phyloP scores from a whole-genome alignment of 257 asterid species.

The Coffea eugenioides region DNA sequence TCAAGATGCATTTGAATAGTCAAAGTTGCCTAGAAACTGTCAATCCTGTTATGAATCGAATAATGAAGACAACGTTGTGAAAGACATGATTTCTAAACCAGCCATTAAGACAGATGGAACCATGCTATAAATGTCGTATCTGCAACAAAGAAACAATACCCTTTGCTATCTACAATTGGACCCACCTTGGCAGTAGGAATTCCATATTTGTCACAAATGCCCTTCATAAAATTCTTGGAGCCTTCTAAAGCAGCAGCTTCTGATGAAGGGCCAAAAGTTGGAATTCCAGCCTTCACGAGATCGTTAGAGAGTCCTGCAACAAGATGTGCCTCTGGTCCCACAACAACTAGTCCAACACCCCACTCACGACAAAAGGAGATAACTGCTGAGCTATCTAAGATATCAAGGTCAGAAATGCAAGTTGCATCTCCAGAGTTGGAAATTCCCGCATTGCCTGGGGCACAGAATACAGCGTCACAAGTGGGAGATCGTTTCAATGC shows the following conservation, averaged over 20 bases:
- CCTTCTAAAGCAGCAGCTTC: constrained; percentile 98
- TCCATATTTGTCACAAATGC: constrained; percentile 76
- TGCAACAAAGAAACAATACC: neutral
- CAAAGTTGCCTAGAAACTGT: neutral
- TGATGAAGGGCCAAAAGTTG: constrained; percentile 88
- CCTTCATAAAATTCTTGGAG: constrained; percentile 90
- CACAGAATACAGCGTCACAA: constrained; percentile 83
- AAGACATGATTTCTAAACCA: neutral
- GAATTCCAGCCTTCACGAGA: constrained; percentile 83
- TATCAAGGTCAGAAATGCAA: constrained; percentile 65
- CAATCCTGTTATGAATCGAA: neutral
- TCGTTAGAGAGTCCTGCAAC: constrained; percentile 92
- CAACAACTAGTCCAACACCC: constrained; percentile 81
- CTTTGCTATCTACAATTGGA: neutral
- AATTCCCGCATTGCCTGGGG: constrained; percentile 95
- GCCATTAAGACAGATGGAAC: neutral
- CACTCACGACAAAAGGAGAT: constrained; percentile 72
- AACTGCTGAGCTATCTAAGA: constrained; percentile 66
- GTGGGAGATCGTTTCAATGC: constrained; percentile 80
- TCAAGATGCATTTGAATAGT: neutral
- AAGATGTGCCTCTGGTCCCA: constrained; percentile 97
- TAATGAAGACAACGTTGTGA: neutral
- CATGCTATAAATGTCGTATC: neutral
- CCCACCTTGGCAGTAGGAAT: constrained; percentile 93
- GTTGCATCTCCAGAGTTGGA: constrained; percentile 83